phyloP scores from a whole-genome alignment of 441 rosid species.

The Euphorbia neoarborescens region DNA sequence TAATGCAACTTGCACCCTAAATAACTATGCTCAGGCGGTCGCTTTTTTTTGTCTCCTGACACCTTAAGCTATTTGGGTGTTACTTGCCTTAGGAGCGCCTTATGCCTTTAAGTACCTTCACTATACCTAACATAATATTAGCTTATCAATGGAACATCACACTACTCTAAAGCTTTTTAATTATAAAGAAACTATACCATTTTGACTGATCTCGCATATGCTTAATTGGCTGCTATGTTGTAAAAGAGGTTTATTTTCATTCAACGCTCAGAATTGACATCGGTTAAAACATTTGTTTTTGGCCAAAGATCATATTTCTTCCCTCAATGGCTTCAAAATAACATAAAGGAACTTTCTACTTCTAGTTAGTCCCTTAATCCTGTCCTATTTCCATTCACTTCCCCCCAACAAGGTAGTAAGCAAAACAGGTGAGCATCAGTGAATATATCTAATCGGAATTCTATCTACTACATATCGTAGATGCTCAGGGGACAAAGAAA shows the following conservation, averaged over 20 bases:
- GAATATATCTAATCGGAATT: background rate
- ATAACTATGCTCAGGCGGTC: no score
- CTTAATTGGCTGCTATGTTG: background rate
- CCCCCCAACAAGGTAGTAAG: background rate
- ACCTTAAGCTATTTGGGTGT: no score
- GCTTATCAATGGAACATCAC: background rate
- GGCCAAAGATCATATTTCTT: background rate
- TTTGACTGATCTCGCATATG: background rate
- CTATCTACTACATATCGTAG: background rate
- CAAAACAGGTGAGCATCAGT: background rate
- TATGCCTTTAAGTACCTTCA: no score
- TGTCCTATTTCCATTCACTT: background rate
- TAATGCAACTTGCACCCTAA: no score
- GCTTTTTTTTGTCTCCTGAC: no score
- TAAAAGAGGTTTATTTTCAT: background rate
- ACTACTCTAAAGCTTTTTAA: background rate
- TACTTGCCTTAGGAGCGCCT: no score
- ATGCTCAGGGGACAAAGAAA: background rate
- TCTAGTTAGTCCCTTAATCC: background rate
- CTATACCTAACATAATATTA: background rate
- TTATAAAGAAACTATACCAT: background rate
- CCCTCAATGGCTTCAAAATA: background rate
- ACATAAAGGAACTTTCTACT: background rate
- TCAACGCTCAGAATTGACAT: background rate
- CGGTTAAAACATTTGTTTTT: background rate